Evolutionary conservation across 768 basidiomycete species (phyloP).

Genomic region (Lactifluus pinguis): DNA sequence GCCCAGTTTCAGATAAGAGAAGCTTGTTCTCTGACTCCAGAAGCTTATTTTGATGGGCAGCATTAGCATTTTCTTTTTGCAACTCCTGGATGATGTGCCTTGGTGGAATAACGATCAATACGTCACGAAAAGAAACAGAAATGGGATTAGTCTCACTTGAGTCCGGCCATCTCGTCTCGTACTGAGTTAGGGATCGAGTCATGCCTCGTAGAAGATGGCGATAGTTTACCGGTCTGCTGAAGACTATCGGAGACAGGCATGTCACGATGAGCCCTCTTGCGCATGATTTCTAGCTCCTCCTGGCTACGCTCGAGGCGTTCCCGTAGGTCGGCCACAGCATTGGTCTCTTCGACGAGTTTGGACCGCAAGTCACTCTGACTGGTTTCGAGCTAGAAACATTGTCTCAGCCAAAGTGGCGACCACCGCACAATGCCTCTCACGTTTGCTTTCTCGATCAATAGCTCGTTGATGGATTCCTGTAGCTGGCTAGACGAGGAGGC

Average conservation of each 20-base stretch:
- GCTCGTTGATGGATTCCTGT: slow-evolving; percentile 12
- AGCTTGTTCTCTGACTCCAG: slow-evolving; percentile 70
- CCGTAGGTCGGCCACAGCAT: slow-evolving; percentile 19
- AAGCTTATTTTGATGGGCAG: slow-evolving; percentile 57
- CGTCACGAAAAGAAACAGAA: background rate
- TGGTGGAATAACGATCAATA: slow-evolving; percentile 24
- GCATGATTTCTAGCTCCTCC: slow-evolving; percentile 45
- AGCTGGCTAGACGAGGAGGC: background rate
- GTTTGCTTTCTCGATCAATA: slow-evolving; percentile 6
- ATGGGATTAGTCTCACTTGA: slow-evolving; percentile 48
- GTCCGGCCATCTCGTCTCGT: slow-evolving; percentile 66
- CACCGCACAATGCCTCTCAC: background rate
- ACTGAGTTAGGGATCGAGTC: slow-evolving; percentile 35
- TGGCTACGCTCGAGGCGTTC: slow-evolving; percentile 33
- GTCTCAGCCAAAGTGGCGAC: background rate
- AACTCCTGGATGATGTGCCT: slow-evolving; percentile 82
- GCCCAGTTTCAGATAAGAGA: slow-evolving; percentile 55
- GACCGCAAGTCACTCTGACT: background rate
- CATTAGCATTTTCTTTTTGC: slow-evolving; percentile 64
- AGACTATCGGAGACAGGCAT: slow-evolving; percentile 34
- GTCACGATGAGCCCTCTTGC: slow-evolving; percentile 56
- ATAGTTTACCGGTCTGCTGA: slow-evolving; percentile 25
- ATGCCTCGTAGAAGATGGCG: slow-evolving; percentile 31
- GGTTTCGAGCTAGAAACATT: slow-evolving; percentile 7
- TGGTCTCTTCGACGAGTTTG: slow-evolving; percentile 11